Conservation (phyloP, 371 early-diverging fungal species). For the Lichtheimia corymbifera region DNA sequence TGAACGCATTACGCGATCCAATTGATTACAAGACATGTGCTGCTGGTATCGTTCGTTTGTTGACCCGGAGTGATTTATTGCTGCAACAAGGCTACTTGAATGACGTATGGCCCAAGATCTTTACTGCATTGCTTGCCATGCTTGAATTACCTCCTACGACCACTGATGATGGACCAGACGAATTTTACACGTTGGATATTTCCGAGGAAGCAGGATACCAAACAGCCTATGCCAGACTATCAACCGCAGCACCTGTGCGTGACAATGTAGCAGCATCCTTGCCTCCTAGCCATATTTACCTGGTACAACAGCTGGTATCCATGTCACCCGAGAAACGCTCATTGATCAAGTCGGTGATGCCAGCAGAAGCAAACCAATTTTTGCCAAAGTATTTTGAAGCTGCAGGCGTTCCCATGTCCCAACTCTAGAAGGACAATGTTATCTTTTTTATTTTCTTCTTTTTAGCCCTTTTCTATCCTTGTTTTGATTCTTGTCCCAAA, state of each 20-base stretch:
- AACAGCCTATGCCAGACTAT: conserved; percentile 68
- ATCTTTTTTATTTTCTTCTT: not conserved
- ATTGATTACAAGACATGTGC: conserved; percentile 74
- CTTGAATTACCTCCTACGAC: conserved; percentile 60
- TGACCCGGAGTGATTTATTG: conserved; percentile 56
- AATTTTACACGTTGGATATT: conserved; percentile 70
- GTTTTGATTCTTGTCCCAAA: not conserved
- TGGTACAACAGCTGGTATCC: conserved; percentile 39
- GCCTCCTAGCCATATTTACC: conserved; percentile 33
- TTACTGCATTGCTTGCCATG: conserved; percentile 48
- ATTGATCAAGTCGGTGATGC: conserved; percentile 18
- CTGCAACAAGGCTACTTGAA: conserved; percentile 51
- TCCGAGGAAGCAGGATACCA: conserved; percentile 78
- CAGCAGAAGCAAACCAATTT: conserved; percentile 26
- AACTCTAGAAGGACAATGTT: conserved; percentile 15
- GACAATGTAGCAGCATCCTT: conserved; percentile 47
- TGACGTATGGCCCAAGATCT: conserved; percentile 55
- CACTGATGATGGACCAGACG: conserved; percentile 66
- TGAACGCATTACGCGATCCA: conserved; percentile 62
- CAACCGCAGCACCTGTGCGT: conserved; percentile 52
- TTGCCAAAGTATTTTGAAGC: conserved; percentile 42
- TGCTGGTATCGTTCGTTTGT: conserved; percentile 65
- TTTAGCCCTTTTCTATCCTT: not conserved
- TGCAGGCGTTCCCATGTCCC: conserved; percentile 36
- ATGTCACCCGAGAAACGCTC: conserved; percentile 38